These are phyloP conservation scores for Polychaeton citri DNA, from an alignment of 2,329 filamentous ascomycete species.

Conservation along the genomic window DNA sequence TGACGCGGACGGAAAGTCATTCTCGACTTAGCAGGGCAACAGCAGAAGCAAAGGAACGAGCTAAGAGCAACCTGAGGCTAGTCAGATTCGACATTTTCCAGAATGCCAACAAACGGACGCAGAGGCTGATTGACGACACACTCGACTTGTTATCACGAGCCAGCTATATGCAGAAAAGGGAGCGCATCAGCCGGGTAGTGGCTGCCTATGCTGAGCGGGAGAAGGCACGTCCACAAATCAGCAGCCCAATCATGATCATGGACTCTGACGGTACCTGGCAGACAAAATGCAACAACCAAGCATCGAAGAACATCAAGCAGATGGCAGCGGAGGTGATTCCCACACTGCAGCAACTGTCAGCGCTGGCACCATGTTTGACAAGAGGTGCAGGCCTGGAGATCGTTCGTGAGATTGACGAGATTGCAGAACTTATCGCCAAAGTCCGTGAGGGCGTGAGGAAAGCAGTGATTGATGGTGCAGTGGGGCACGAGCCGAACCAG, in stretches of 20 bases:
- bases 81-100: background rate
- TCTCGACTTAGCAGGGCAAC: background rate
- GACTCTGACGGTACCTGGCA: background rate
- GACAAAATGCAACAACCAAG: constrained; percentile 1
- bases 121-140: background rate
- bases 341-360: background rate
- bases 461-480: background rate
- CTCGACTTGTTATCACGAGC: background rate
- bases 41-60: background rate
- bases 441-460: background rate
- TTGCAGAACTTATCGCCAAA: background rate
- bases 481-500: background rate
- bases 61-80: background rate
- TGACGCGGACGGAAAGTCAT: background rate
- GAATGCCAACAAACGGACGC: background rate
- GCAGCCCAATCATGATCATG: background rate
- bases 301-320: background rate
- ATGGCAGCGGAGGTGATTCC: background rate
- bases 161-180: background rate
- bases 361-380: background rate
- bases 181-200: background rate
- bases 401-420: background rate
- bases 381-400: background rate
- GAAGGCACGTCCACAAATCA: constrained; percentile 1
- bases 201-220: background rate